Conservation (phyloP, 2,329 filamentous ascomycete species). For the Nemania abortiva region DNA sequence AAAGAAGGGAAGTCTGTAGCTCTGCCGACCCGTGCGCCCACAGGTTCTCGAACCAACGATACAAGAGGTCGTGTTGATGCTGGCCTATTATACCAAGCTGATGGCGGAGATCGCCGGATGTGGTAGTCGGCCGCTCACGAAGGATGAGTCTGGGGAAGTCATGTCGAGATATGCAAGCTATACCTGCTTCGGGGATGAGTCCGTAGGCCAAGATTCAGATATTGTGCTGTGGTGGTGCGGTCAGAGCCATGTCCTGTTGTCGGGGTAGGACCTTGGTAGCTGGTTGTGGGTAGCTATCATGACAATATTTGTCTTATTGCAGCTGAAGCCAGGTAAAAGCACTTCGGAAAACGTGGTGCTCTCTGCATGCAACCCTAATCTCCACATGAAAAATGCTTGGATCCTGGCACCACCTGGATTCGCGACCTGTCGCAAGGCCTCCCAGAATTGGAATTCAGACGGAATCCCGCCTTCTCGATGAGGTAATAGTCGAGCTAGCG, state of each 20-base stretch:
- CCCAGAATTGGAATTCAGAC: constrained; percentile 1
- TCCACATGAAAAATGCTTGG: not conserved
- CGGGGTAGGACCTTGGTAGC: too few species aligned
- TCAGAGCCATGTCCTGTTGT: not conserved
- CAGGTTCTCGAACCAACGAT: constrained; percentile 67
- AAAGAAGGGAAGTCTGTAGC: constrained; percentile 66
- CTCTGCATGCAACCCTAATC: constrained; percentile 15
- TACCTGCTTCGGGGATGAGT: constrained; percentile 45
- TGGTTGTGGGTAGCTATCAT: not conserved
- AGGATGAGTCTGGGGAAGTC: constrained; percentile 61
- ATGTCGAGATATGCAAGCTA: constrained; percentile 64
- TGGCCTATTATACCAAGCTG: constrained; percentile 67
- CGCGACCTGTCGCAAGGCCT: not conserved
- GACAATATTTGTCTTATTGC: not conserved
- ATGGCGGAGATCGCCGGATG: constrained; percentile 58
- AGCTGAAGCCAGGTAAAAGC: not conserved
- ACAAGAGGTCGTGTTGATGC: constrained; percentile 65
- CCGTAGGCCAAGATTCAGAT: not conserved
- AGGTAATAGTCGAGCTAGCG: constrained; percentile 5
- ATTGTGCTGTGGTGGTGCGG: not conserved
- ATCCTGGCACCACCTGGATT: not conserved
- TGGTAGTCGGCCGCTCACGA: constrained; percentile 59
- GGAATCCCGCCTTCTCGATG: not conserved
- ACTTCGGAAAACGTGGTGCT: constrained; percentile 2
- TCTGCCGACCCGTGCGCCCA: constrained; percentile 67